Percentiles rank a stretch among this genome's conserved stretches.
phyloP scores from a whole-genome alignment of 495 filamentous ascomycete species.

The Tuber microsphaerosporum region DNA sequence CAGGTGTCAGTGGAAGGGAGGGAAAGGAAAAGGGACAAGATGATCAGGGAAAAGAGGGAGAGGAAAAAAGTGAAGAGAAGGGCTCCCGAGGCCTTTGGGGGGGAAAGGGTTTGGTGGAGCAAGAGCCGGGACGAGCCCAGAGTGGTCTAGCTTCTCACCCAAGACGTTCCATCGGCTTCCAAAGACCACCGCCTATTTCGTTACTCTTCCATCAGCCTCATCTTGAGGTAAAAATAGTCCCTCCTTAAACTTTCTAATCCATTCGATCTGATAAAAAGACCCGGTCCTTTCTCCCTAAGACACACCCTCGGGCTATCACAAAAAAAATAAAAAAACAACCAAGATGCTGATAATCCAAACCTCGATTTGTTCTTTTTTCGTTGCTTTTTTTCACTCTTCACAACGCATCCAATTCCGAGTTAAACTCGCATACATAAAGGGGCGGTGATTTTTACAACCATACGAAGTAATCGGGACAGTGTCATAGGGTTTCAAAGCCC shows the following conservation, averaged over 20 bases:
- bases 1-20: conserved; percentile 16
- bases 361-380: neutral
- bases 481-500: conserved; percentile 2
- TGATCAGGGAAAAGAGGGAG: conserved; percentile 3
- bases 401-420: neutral
- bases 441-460: neutral
- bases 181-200: conserved; percentile 34
- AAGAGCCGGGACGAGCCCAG: conserved; percentile 21
- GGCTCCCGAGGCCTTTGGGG: conserved; percentile 24
- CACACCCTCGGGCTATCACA: neutral
- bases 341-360: neutral
- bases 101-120: conserved; percentile 25
- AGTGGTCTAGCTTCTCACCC: conserved; percentile 25
- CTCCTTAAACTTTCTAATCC: neutral
- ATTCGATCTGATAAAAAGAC: conserved; percentile 3
- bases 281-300: neutral
- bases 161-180: conserved; percentile 37
- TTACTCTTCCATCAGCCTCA: conserved; percentile 37
- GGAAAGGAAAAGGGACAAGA: conserved; percentile 10
- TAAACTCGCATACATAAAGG: neutral
- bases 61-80: conserved; percentile 12
- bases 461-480: neutral
- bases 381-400: neutral
- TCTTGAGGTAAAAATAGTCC: conserved; percentile 14
- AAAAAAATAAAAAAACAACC: neutral